Conservation (phyloP, 768 basidiomycete species). For the Tylopilus felleus region DNA sequence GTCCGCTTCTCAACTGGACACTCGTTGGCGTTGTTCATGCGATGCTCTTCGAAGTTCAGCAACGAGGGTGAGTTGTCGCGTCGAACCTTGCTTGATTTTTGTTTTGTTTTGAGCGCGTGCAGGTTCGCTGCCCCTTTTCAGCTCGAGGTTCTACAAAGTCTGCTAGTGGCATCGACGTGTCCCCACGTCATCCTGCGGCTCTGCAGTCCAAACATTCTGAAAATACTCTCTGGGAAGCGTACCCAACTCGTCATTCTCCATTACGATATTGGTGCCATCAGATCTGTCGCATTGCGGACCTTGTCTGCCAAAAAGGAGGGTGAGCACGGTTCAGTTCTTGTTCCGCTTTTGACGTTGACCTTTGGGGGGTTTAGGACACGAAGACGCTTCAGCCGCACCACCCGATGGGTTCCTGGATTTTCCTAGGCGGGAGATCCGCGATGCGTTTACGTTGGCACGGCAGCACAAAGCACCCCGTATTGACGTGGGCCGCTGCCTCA, state of each 20-base stretch:
- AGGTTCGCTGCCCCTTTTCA: conserved; percentile 51
- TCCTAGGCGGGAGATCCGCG: conserved; percentile 53
- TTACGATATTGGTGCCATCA: conserved; percentile 39
- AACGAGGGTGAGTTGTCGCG: conserved; percentile 42
- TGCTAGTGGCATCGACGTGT: conserved; percentile 62
- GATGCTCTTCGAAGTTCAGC: conserved; percentile 58
- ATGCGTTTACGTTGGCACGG: conserved; percentile 54
- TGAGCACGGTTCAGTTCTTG: conserved; percentile 19
- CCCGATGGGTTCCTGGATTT: conserved; percentile 48
- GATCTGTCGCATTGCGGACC: conserved; percentile 37
- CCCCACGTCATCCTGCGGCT: conserved; percentile 65
- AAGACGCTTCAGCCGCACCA: conserved; percentile 19
- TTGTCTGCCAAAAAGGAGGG: conserved; percentile 38
- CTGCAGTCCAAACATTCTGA: conserved; percentile 55
- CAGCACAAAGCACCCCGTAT: conserved; percentile 61
- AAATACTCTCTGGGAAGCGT: conserved; percentile 39
- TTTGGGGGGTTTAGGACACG: conserved; percentile 12
- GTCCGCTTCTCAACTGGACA: conserved; percentile 75
- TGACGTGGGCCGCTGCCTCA: conserved; percentile 66
- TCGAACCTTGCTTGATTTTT: background rate
- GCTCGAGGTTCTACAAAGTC: conserved; percentile 62
- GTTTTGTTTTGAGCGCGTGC: background rate
- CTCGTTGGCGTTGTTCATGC: conserved; percentile 68
- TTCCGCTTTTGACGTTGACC: background rate
- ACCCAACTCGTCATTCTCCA: conserved; percentile 31